phyloP scores from a whole-genome alignment of 2,329 filamentous ascomycete genomes.

The Aaosphaeria pasadenensis region DNA sequence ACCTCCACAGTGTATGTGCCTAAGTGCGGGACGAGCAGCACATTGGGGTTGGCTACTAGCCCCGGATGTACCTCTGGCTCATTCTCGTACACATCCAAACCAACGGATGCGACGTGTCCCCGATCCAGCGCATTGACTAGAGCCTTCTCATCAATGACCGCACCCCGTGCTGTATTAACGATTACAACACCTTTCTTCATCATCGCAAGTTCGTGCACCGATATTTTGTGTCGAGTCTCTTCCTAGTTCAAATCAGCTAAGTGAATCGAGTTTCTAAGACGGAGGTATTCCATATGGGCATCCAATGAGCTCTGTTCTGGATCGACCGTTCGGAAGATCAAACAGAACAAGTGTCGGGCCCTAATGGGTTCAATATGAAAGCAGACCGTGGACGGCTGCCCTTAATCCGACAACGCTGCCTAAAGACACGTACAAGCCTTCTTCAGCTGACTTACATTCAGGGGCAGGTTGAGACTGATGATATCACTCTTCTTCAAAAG shows the following conservation, averaged over 20 bases:
- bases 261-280: no score
- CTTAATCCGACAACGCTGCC: no score
- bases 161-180: conserved; percentile 48
- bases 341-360: no score
- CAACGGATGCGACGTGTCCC: conserved; percentile 67
- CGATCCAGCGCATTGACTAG: conserved; percentile 69
- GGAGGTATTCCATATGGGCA: no score
- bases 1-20: conserved; percentile 74
- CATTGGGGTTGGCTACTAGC: conserved; percentile 66
- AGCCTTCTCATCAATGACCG: conserved; percentile 67
- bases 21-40: conserved; percentile 80
- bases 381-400: no score
- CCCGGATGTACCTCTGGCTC: conserved; percentile 75
- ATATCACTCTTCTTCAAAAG: conserved; percentile 70
- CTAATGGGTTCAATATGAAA: no score
- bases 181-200: conserved; percentile 79
- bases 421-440: not conserved
- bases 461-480: conserved; percentile 73
- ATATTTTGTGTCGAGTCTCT: conserved; percentile 74
- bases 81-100: conserved; percentile 79
- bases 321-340: no score
- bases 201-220: conserved; percentile 63
- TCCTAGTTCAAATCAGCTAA: conserved; percentile 28
- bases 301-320: no score
- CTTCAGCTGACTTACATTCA: conserved; percentile 62